Evolutionary conservation across 78 protist species (phyloP).

Genomic region (Chrysochromulina tobinii): DNA sequence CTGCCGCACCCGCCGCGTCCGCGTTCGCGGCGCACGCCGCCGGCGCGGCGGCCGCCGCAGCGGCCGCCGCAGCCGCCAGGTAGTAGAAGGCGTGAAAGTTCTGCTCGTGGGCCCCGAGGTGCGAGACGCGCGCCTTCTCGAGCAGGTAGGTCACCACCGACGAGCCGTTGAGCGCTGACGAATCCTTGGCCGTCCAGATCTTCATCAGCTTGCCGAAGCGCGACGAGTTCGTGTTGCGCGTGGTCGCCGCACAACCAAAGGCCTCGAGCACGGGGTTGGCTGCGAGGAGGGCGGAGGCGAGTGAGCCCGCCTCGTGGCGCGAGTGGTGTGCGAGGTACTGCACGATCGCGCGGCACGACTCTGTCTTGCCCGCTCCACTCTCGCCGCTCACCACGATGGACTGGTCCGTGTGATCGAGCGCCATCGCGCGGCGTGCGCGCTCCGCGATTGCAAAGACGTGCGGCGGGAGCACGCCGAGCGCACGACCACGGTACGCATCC

Average conservation of each 20-base stretch:
- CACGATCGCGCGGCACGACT: conserved; percentile 57
- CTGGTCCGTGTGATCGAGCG: neutral
- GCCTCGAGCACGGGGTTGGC: conserved; percentile 67
- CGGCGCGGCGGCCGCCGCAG: neutral
- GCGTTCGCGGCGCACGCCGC: no score
- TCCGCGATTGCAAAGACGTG: conserved; percentile 33
- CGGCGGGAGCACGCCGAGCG: conserved; percentile 2
- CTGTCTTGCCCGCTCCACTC: conserved; percentile 94
- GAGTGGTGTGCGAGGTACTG: conserved; percentile 27
- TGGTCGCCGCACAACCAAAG: conserved; percentile 77
- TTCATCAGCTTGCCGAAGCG: conserved; percentile 79
- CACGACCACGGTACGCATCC: neutral
- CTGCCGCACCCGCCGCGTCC: no score
- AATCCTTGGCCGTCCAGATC: conserved; percentile 35
- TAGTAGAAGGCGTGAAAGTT: conserved; percentile 89
- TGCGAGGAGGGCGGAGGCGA: conserved; percentile 22
- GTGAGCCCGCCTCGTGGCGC: neutral
- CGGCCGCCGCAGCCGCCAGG: neutral
- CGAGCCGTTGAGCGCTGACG: conserved; percentile 26
- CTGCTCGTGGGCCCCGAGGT: conserved; percentile 79
- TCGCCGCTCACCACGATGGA: conserved; percentile 21
- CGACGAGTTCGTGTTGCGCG: conserved; percentile 75
- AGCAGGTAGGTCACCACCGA: conserved; percentile 66
- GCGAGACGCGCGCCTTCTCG: conserved; percentile 88
- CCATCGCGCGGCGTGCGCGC: conserved; percentile 17